Evolutionary conservation across 106 monocot species (phyloP), one percentile per base, ranked within the genome.

Genomic region (Dendrobium nobile): DNA sequence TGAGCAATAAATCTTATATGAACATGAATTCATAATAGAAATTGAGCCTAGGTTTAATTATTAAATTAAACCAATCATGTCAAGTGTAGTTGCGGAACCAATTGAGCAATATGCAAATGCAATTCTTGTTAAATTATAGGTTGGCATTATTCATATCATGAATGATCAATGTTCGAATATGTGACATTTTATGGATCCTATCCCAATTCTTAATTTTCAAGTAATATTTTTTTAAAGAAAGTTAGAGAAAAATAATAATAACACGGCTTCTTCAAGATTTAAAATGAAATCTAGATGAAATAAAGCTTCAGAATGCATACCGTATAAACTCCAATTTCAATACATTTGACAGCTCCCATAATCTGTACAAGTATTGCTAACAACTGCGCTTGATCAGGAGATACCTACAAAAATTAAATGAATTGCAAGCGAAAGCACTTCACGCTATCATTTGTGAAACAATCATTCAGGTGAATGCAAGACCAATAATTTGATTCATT

Each of bases 271-370:
- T 67, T 70, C 77, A 65, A 83, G 9, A 16, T 9, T 78, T 41
- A 16, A 79, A 78, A 72, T 8, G 13, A 47, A 51, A 19, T 9
- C 40, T 10, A 10, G 9, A 41, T 43, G 19, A 28, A 17, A 7
- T 27, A 45, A 40, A 82, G 2, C 41, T 67, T 20, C n/a, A 72
- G 55, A 28, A 40, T 22, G 82, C 88, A 82, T 90, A 96, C 97
- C 68, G 94, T 98, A 82, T 91, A 98, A n/a, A 94, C 84, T 16
- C 97, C 97, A 81, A 98, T 81, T 92, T 98, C 97, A 82, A 98
- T 98, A 77, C 94, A 98, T 27, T 87, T 79, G n/a, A 79, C 59
- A 72, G 97, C 94, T 43, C 92, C 94, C 80, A 91, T 82, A 83
- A 98, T 91, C 79, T 98, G 92, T 4, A 92, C 94, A 64, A 98